A percentile compares a stretch with the other conserved stretches of the same genome.
These are phyloP conservation scores for Marasmius oreades DNA, from an alignment of 1,284 basidiomycete genomes.

Conservation along the genomic window DNA sequence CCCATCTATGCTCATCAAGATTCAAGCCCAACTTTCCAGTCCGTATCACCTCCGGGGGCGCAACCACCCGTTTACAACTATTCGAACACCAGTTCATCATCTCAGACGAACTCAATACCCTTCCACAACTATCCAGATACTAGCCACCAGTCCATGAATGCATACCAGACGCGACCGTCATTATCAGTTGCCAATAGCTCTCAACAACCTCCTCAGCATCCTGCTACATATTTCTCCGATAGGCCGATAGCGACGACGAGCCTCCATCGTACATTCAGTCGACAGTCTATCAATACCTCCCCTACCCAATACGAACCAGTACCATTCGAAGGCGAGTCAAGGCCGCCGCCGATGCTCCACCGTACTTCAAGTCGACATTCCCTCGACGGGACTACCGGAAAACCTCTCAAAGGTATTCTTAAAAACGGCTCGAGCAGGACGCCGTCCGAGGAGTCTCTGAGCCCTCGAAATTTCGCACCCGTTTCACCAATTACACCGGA, in stretches of 20 bases:
- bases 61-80: background rate
- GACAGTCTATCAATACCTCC: background rate
- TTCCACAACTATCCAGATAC: background rate
- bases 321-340: background rate
- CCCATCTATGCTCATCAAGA: background rate
- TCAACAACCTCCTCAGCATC: background rate
- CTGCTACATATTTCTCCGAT: background rate
- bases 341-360: no score
- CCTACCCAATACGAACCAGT: background rate
- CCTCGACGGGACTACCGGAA: background rate
- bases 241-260: background rate
- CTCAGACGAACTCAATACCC: background rate
- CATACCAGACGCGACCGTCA: background rate
- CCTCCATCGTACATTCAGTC: background rate
- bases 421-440: background rate
- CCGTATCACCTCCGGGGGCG: background rate
- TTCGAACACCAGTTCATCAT: no score
- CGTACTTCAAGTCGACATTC: no score
- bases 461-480: background rate
- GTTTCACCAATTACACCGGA: background rate
- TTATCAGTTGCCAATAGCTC: no score
- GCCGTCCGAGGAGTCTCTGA: background rate
- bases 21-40: background rate
- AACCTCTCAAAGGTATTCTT: background rate
- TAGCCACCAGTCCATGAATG: background rate